Evolutionary conservation across 805 yeast species (phyloP), one percentile per base, ranked within the genome.

Genomic region (Starmerella apis): DNA sequence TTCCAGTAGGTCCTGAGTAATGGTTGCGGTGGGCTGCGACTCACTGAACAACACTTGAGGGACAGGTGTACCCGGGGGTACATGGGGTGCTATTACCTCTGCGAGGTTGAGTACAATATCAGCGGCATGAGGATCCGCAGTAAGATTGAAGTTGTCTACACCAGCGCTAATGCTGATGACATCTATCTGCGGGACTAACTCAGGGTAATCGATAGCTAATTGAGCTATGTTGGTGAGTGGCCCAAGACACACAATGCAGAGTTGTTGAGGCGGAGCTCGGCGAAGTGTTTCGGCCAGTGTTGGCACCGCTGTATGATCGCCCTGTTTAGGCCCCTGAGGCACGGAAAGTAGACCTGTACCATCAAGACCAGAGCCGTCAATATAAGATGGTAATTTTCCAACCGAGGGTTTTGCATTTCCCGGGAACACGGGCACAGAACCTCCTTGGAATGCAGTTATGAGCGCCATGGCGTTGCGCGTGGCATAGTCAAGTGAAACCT

Each of bases 321-420:
- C 65, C 37, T 56, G 62, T 10, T 66, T 56, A 3, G 55, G 53
- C 31, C 67, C 60, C 0, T 57, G 58, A 0, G 86, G 75, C 14
- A 52, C 55, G 1, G 83, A 81, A 3, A 86, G 72, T 27, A 81
- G 61, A 2, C 69, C 65, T 0, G 83, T 77, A n/a, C 92, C 94
- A 43, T 85, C 90, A 20, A 86, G 67, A 0, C 95, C 96, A 1
- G 81, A 69, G 0, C 95, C 95, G 59, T 84, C 94, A 22, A 83
- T 76, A 43, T 76, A 75, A 3, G 5, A 78, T 74, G 3, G 92
- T 86, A 57, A 65, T 68, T 19, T 65, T 63, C 54, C 57, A 9
- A 55, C 44, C 13, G 51, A 28, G 0, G 95, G 92, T 22, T 59
- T 64, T 2, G 65, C 69, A 11, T 79, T 77, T 1, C 95, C 94